Base-by-base conservation (phyloP, 495 filamentous ascomycete genomes). In the Parathielavia appendiculata region DNA sequence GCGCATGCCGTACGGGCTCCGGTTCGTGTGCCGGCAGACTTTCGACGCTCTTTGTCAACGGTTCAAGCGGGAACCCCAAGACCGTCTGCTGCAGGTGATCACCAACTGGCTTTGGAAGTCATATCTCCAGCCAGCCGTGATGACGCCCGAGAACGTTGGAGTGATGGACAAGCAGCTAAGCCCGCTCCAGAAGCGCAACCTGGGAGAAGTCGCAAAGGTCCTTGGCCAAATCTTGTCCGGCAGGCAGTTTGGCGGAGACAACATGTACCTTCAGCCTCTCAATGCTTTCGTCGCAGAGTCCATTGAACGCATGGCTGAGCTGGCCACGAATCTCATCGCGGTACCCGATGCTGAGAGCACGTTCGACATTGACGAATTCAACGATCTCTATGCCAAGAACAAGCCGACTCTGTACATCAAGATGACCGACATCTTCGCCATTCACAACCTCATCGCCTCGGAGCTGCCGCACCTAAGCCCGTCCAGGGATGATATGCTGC, bases 371-470 rank as follows among this genome's bases (percentile, higher is more conserved):
- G 93, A 97, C 68, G 92, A 97, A 62, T 97, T 92, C 80, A 96
- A 97, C 63, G 93, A 99, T 66, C 82, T 97, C 26, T 97, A 97
- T 65, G 87, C 92, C 48, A 90, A 92, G 65, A 92, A 89, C 51
- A 95, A 96, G 67, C 93, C 93, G 4, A 97, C 92, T 4, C 77
- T 99, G 19, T 99, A 96, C 75, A 95, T 99, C 73, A 99, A 99
- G 73, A 91, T 97, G 86, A 82, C 88, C 16, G 93, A 99, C 70
- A 90, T 99, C 58, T 97, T 97, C 71, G 88, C 95, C 20, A 91
- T 99, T 56, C 93, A 99, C 66, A 89, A 86, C 50, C 82, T 97
- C 38, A 81, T 97, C 45, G 84, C 89, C 32, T 80, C 85, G 20
- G 89, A 97, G 62, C 80, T 95, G 38, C 75, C 88, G 10, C 71